Percentiles rank a stretch among this genome's conserved stretches.
Conservation (phyloP, 345 rosid species). For the Nasturtium officinale region DNA sequence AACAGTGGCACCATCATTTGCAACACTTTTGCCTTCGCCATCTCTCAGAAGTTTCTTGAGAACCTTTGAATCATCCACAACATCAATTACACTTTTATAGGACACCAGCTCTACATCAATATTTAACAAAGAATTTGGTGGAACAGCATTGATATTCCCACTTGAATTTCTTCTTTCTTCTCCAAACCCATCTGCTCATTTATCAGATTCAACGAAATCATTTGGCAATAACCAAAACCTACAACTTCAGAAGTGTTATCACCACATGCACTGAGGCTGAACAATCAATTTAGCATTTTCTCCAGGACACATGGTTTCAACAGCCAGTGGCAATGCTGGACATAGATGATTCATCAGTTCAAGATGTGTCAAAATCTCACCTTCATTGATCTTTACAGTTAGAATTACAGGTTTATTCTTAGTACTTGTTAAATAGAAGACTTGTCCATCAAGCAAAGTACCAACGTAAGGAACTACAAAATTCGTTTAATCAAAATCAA, state of each 20-base stretch:
- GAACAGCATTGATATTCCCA: neutral
- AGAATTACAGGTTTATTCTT: slow-evolving; percentile 45
- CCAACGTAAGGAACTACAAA: slow-evolving; percentile 61
- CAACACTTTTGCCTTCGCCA: neutral
- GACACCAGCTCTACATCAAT: slow-evolving; percentile 1
- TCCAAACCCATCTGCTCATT: slow-evolving; percentile 2
- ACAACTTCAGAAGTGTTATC: neutral
- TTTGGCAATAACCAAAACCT: neutral
- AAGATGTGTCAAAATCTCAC: too few species aligned
- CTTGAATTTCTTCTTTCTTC: neutral
- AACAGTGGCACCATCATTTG: neutral
- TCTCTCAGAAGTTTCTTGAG: neutral
- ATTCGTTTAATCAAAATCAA: neutral
- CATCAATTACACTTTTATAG: neutral
- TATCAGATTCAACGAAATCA: neutral
- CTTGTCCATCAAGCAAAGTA: slow-evolving; percentile 53
- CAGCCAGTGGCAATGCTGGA: neutral
- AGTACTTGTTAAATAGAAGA: slow-evolving; percentile 55
- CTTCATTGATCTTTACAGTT: slow-evolving; percentile 48
- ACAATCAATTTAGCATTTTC: neutral
- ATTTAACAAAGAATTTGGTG: neutral
- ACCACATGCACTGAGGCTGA: neutral
- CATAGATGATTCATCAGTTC: too few species aligned
- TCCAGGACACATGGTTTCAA: neutral
- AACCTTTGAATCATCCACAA: neutral